Conservation (phyloP, 2,329 filamentous ascomycete species). For the Raffaelea deltoideospora region DNA sequence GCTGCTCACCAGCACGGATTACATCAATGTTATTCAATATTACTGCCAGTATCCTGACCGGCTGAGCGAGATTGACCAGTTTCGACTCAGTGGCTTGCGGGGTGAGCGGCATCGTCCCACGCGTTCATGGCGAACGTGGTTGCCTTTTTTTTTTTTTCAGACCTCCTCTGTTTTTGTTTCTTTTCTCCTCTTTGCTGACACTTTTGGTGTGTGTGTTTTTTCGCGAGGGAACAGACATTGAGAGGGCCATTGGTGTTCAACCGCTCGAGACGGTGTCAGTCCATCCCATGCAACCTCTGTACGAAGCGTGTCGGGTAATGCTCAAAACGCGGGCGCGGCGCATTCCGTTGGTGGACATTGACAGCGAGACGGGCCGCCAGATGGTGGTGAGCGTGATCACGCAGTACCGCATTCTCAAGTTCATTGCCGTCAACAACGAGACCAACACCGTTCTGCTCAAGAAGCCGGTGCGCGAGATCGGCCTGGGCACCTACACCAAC, state of each 20-base stretch:
- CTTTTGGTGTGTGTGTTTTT: too few relatives aligned
- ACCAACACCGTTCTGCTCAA: constrained; percentile 77
- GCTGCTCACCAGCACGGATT: constrained; percentile 87
- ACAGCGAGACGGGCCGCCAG: constrained; percentile 83
- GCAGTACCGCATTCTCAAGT: constrained; percentile 96
- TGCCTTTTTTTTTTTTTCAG: background rate
- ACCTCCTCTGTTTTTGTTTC: background rate
- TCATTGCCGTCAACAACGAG: constrained; percentile 85
- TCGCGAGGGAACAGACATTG: constrained; percentile 89
- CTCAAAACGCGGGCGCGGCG: constrained; percentile 81
- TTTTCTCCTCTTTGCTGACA: background rate
- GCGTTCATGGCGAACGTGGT: too few relatives aligned
- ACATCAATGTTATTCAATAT: constrained; percentile 97
- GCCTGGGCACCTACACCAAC: constrained; percentile 69
- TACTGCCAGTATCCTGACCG: constrained; percentile 95
- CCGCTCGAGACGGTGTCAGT: constrained; percentile 95
- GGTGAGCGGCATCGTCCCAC: too few relatives aligned
- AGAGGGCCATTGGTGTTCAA: constrained; percentile 79
- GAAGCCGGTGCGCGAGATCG: constrained; percentile 72
- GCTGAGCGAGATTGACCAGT: constrained; percentile 80
- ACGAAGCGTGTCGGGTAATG: constrained; percentile 92
- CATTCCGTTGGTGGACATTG: constrained; percentile 84
- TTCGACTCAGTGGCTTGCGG: constrained; percentile 79
- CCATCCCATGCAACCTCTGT: constrained; percentile 76
- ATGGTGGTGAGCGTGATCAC: constrained; percentile 96